A percentile compares a stretch with the other conserved stretches of the same genome.
phyloP scores from a whole-genome alignment of 176 grass and related monocot genomes.

The Carex cristatella region DNA sequence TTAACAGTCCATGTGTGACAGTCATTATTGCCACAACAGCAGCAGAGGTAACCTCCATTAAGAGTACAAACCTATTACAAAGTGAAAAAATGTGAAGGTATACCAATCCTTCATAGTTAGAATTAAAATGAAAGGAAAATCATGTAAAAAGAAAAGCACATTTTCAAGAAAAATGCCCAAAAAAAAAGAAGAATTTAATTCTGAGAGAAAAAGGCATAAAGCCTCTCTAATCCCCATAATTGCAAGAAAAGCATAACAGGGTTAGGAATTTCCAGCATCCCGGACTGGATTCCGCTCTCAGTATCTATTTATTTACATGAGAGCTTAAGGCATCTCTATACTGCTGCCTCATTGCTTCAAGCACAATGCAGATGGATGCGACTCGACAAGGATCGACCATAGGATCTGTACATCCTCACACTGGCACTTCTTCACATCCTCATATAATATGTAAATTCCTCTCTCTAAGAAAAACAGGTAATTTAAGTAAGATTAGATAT shows the following conservation, averaged over 20 bases:
- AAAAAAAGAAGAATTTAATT: not conserved
- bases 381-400: slow-evolving; percentile 96
- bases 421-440: slow-evolving; percentile 96
- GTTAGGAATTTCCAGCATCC: slow-evolving; percentile 24
- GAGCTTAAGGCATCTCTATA: slow-evolving; percentile 1
- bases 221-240: slow-evolving; percentile 23
- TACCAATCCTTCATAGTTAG: not conserved
- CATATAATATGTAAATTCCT: slow-evolving; percentile 94
- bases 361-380: slow-evolving; percentile 49
- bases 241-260: slow-evolving; percentile 15
- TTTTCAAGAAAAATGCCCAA: not conserved
- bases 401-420: slow-evolving; percentile 95
- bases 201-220: slow-evolving; percentile 25
- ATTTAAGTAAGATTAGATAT: not conserved
- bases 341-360: slow-evolving; percentile 49
- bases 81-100: not conserved
- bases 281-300: slow-evolving; percentile 16
- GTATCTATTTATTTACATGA: slow-evolving; percentile 26
- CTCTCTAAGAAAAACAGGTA: slow-evolving; percentile 25
- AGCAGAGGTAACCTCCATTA: not conserved
- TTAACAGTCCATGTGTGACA: not conserved
- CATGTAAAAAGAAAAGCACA: not conserved
- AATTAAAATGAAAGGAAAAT: not conserved
- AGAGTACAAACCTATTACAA: not conserved
- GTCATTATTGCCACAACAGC: not conserved